Evolutionary conservation across 148 eudicot species (phyloP).

Genomic region (Rhododendron henanense): DNA sequence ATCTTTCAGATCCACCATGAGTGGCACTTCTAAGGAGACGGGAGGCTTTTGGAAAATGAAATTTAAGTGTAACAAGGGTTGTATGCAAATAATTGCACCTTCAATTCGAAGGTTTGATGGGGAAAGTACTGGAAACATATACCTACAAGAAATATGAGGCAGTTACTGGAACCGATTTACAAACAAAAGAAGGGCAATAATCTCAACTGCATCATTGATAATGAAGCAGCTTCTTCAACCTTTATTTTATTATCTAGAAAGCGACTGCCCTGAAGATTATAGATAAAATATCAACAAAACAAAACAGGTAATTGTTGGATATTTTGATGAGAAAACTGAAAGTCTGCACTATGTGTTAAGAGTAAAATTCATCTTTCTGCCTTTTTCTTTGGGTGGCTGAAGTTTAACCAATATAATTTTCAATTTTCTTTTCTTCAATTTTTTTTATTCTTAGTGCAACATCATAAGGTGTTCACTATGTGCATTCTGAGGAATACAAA

Average conservation of each 20-base stretch:
- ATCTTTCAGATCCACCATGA: not conserved
- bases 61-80: not conserved
- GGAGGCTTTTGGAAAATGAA: not conserved
- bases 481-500: not conserved
- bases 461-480: not conserved
- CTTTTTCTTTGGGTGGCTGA: not conserved
- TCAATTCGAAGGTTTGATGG: not conserved
- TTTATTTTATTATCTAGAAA: not conserved
- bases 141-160: not conserved
- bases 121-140: not conserved
- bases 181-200: not conserved
- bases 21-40: not conserved
- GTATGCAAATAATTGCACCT: no score
- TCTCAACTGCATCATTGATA: not conserved
- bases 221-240: not conserved
- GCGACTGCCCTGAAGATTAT: not conserved
- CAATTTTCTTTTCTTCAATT: no score
- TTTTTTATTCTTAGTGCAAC: not conserved
- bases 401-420: not conserved
- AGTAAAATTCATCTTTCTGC: not conserved
- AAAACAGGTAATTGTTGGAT: not conserved
- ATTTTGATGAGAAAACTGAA: not conserved
- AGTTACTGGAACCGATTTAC: constrained; percentile 1
- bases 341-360: not conserved
- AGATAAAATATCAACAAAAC: not conserved